A percentile compares a stretch with the other conserved stretches of the same genome.
Evolutionary conservation across 2,329 filamentous ascomycete genomes (phyloP).

Genomic region (Colletotrichum cuscutae): DNA sequence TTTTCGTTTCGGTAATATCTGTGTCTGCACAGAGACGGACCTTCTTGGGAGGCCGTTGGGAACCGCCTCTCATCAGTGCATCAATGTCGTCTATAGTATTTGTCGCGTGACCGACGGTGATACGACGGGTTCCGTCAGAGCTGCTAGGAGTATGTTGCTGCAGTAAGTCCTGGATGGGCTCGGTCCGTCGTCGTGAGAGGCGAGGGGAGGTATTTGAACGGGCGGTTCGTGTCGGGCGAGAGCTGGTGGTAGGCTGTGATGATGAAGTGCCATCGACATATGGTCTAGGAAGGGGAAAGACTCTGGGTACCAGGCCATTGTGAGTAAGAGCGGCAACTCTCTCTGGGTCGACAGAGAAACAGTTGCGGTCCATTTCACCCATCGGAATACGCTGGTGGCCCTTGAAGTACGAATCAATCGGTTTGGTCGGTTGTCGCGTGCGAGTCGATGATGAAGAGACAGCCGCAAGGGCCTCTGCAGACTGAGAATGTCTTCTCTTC

Average conservation of each 20-base stretch:
- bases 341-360: constrained; percentile 63
- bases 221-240: constrained; percentile 32
- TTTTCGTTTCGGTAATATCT: constrained; percentile 40
- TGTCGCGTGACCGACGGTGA: constrained; percentile 1
- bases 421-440: constrained; percentile 51
- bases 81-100: constrained; percentile 33
- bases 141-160: constrained; percentile 17
- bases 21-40: constrained; percentile 62
- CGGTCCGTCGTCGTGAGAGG: constrained; percentile 60
- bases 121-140: constrained; percentile 19
- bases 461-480: constrained; percentile 27
- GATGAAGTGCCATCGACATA: constrained; percentile 55
- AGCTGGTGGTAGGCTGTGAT: constrained; percentile 36
- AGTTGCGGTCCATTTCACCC: constrained; percentile 72
- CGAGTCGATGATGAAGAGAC: constrained; percentile 38
- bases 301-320: constrained; percentile 61
- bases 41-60: constrained; percentile 63
- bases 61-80: constrained; percentile 26
- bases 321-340: constrained; percentile 59
- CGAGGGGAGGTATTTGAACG: constrained; percentile 49
- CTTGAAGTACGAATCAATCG: constrained; percentile 66
- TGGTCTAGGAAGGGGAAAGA: constrained; percentile 68
- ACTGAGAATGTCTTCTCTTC: constrained; percentile 54
- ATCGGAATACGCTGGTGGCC: constrained; percentile 62
- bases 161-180: constrained; percentile 60